These are phyloP conservation scores for Balamuthia mandrillaris DNA, from an alignment of 208 protist genomes.

Conservation along the genomic window DNA sequence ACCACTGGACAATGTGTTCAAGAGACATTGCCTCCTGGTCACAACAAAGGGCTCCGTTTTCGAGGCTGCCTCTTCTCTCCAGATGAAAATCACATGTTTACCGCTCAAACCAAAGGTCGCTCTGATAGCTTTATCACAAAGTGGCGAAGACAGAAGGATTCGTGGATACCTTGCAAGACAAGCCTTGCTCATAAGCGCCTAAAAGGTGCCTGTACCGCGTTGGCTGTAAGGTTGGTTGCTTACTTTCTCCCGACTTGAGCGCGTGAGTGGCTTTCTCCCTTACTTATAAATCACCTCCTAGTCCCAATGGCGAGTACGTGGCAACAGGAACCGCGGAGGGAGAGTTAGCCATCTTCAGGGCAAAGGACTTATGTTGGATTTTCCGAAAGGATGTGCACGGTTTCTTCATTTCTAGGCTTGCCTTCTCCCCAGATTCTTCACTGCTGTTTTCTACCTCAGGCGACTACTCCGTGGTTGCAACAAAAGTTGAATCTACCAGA, in stretches of 20 bases:
- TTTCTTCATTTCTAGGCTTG: constrained; percentile 36
- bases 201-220: background rate
- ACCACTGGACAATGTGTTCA: background rate
- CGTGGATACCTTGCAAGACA: background rate
- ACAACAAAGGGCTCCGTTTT: constrained; percentile 21
- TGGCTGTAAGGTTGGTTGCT: background rate
- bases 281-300: background rate
- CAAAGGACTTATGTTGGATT: constrained; percentile 30
- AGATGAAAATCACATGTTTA: constrained; percentile 12
- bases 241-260: background rate
- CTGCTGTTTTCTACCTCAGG: constrained; percentile 23
- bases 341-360: constrained; percentile 23
- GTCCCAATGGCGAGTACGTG: background rate
- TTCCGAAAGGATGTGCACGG: background rate
- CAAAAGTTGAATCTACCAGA: background rate
- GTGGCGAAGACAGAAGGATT: background rate
- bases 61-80: constrained; percentile 22
- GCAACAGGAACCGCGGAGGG: constrained; percentile 32
- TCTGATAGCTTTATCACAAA: constrained; percentile 31
- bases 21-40: background rate
- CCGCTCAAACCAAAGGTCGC: constrained; percentile 27
- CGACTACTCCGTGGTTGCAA: background rate
- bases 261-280: background rate
- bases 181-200: background rate
- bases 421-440: constrained; percentile 7